Base-by-base conservation (phyloP, 257 asterid genomes). In the Pogostemon cablin region DNA sequence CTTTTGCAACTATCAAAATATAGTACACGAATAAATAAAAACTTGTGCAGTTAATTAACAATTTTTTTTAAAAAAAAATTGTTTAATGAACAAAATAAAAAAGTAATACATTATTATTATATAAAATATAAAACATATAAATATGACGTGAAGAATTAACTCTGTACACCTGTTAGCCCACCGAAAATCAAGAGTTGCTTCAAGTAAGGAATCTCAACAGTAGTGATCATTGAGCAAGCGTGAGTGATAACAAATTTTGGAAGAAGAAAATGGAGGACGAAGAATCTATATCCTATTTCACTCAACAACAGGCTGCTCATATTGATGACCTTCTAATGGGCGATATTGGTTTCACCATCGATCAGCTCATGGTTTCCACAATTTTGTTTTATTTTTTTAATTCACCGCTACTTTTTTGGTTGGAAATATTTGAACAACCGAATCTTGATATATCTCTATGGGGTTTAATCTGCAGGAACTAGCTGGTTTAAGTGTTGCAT, bases 401-500 rank as follows among this genome's bases (percentile, higher is more conserved):
- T 50, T 37, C 32, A 25, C 32, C 32, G 32, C 32, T 10, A 9
- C 35, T 8, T 20, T 38, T 32, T 9, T 25, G 57, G 38, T 15
- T 76, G 69, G 48, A 43, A 12, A 8, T 68, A 34, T 46, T 67
- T 44, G 44, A 67, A 42, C 9, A 9, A 48, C 25, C 54, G 49
- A 17, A 52, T 37, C 1, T 9, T 58, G 12, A 50, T 52, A 25
- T 25, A 2, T 40, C 1, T 63, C 59, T 11, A 9, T 54, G 62
- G 46, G 56, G 34, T 42, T 39, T 68, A n/a, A 77, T 67, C 38
- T 82, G 74, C 78, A 89, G 96, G 97, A 91, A 65, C 78, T 91
- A 78, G 91, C 91, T 81, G 97, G 97, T 43, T 81, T 88, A 80
- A 88, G 97, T 76, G 95, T 86, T 68, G 95, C 97, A 15, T 66